A percentile compares a stretch with the other conserved stretches of the same genome.
These are phyloP conservation scores for Serpula lacrymans DNA, from an alignment of 768 basidiomycete species.

Conservation along the genomic window DNA sequence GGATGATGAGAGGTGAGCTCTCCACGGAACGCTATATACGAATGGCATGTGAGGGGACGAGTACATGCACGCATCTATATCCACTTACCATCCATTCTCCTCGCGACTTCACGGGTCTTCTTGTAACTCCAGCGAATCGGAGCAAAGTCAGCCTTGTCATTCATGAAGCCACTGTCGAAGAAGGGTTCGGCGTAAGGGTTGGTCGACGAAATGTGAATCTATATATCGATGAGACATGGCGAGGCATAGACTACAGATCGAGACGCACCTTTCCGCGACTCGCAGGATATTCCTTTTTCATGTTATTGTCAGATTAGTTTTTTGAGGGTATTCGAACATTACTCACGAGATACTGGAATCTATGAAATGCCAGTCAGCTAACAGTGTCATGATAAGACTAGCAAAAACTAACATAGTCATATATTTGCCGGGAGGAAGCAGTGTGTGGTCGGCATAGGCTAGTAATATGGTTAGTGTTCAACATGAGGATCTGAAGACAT, in stretches of 20 bases:
- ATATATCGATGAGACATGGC: neutral
- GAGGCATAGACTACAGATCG: too few relatives aligned
- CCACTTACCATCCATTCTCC: constrained; percentile 61
- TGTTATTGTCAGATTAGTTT: neutral
- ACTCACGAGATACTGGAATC: constrained; percentile 63
- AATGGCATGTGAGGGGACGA: neutral
- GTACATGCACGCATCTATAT: too few relatives aligned
- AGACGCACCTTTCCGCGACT: constrained; percentile 63
- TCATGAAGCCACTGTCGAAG: constrained; percentile 80
- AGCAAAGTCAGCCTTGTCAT: constrained; percentile 72
- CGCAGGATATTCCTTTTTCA: constrained; percentile 74
- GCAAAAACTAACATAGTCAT: constrained; percentile 51
- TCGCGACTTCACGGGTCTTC: constrained; percentile 68
- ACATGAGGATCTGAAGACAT: neutral
- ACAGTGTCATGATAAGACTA: neutral
- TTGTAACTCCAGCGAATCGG: constrained; percentile 78
- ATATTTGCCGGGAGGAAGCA: constrained; percentile 70
- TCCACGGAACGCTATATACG: constrained; percentile 56
- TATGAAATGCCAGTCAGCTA: constrained; percentile 9
- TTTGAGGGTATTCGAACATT: neutral
- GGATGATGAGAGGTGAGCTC: constrained; percentile 73
- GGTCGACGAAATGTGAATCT: constrained; percentile 61
- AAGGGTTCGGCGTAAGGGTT: constrained; percentile 61
- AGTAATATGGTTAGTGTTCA: constrained; percentile 1
- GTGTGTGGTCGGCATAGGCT: constrained; percentile 69